phyloP scores from a whole-genome alignment of 495 filamentous ascomycete species.

The Apodospora peruviana region DNA sequence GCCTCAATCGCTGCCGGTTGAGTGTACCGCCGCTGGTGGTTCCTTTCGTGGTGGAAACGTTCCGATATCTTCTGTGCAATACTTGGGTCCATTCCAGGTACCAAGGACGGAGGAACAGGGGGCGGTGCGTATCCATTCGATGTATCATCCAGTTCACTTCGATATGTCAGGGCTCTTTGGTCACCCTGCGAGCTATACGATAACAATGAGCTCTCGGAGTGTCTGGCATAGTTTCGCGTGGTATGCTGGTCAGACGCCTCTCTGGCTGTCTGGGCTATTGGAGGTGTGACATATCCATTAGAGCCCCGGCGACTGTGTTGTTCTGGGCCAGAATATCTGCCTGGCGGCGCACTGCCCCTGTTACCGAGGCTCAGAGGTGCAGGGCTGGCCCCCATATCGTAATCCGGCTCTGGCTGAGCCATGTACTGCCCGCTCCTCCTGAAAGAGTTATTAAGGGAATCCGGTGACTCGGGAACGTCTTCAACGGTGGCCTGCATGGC shows the following conservation, averaged over 20 bases:
- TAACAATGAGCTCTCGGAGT: constrained; percentile 21
- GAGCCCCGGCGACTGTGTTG: neutral
- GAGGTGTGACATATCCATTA: constrained; percentile 2
- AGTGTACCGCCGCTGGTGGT: constrained; percentile 36
- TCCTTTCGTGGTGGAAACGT: constrained; percentile 41
- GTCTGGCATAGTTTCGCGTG: constrained; percentile 12
- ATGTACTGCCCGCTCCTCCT: constrained; percentile 37
- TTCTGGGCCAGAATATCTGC: constrained; percentile 14
- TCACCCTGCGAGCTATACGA: constrained; percentile 13
- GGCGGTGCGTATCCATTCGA: constrained; percentile 34
- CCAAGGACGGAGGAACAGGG: constrained; percentile 58
- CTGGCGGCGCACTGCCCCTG: constrained; percentile 30
- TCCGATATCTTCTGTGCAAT: constrained; percentile 54
- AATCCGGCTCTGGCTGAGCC: constrained; percentile 25
- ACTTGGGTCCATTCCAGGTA: constrained; percentile 61
- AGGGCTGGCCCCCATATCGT: constrained; percentile 36
- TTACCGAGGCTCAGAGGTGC: constrained; percentile 42
- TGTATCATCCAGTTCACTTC: constrained; percentile 30
- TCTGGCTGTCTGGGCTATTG: constrained; percentile 13
- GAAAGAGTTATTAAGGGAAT: constrained; percentile 32
- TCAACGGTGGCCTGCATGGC: constrained; percentile 66
- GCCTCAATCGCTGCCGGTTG: constrained; percentile 29
- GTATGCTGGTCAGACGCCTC: constrained; percentile 3
- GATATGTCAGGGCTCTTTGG: constrained; percentile 16
- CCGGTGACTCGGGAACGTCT: constrained; percentile 54